A percentile compares a stretch with the other conserved stretches of the same genome.
Evolutionary conservation across 2,329 filamentous ascomycete species (phyloP).

Genomic region (Ciborinia camelliae): DNA sequence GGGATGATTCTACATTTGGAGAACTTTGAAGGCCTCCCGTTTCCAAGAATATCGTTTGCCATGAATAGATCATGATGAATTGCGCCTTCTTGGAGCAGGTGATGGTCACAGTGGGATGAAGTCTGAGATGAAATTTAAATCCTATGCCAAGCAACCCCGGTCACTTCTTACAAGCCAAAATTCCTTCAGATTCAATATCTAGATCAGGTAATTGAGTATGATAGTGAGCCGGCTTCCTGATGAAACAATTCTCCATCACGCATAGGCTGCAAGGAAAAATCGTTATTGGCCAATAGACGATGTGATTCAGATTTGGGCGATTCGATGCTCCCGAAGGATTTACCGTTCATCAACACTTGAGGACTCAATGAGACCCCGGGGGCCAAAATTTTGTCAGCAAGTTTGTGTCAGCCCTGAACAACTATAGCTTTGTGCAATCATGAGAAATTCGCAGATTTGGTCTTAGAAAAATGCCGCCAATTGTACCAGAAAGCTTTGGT

Average conservation of each 20-base stretch:
- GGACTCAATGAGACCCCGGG: background rate
- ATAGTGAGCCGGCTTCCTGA: background rate
- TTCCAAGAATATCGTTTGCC: background rate
- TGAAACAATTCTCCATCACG: background rate
- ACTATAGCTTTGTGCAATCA: background rate
- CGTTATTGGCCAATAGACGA: background rate
- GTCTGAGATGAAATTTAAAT: constrained; percentile 7
- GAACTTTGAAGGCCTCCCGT: background rate
- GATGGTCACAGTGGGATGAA: constrained; percentile 9
- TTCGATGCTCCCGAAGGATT: constrained; percentile 11
- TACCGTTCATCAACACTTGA: background rate
- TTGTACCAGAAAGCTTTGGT: background rate
- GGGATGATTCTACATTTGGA: background rate
- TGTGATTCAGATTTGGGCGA: background rate
- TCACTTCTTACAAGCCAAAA: background rate
- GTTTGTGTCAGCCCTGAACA: background rate
- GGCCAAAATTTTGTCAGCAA: constrained; percentile 1
- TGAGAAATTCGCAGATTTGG: too few species aligned
- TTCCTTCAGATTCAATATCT: background rate
- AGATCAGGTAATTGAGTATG: background rate
- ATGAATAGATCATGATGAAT: constrained; percentile 13
- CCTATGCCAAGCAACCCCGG: constrained; percentile 12
- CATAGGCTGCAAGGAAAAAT: background rate
- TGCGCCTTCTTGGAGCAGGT: constrained; percentile 10
- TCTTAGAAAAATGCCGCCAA: background rate